A percentile compares a stretch with the other conserved stretches of the same genome.
Conservation (phyloP, 2,329 filamentous ascomycete species). For the Aspergillus eucalypticola region DNA sequence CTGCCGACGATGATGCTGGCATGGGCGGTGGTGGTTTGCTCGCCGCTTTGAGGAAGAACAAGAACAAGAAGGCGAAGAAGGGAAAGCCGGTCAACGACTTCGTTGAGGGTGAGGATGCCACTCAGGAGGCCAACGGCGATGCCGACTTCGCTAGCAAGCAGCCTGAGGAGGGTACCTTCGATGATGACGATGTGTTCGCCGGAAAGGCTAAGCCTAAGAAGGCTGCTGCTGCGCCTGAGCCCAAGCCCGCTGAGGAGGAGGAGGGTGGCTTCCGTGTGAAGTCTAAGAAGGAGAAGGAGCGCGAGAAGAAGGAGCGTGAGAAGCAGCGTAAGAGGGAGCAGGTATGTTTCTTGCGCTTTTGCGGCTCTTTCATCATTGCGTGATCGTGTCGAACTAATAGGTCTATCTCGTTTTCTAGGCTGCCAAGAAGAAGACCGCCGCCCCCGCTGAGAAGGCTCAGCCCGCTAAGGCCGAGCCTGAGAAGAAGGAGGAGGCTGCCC, state of each 20-base stretch:
- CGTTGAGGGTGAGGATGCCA: constrained; percentile 66
- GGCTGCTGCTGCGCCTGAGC: constrained; percentile 53
- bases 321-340: constrained; percentile 99
- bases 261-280: constrained; percentile 69
- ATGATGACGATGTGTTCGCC: constrained; percentile 84
- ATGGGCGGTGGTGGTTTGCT: constrained; percentile 67
- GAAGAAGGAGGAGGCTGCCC: constrained; percentile 52
- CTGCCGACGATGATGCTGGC: constrained; percentile 56
- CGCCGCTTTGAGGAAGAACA: constrained; percentile 78
- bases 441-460: constrained; percentile 37
- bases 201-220: constrained; percentile 52
- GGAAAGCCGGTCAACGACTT: constrained; percentile 72
- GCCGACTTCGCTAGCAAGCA: constrained; percentile 64
- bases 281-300: constrained; percentile 98
- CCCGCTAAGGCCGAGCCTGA: constrained; percentile 38
- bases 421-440: constrained; percentile 74
- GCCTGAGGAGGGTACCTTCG: constrained; percentile 76
- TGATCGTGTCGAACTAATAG: not conserved
- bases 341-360: constrained; percentile 51
- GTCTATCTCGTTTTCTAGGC: constrained; percentile 53
- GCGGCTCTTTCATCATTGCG: not conserved
- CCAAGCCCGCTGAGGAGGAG: constrained; percentile 46
- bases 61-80: constrained; percentile 89
- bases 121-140: constrained; percentile 40
- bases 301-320: constrained; percentile 95